A percentile compares a stretch with the other conserved stretches of the same genome.
Conservation (phyloP, 192 early-diverging fungal genomes). For the Spizellomyces punctatus region DNA sequence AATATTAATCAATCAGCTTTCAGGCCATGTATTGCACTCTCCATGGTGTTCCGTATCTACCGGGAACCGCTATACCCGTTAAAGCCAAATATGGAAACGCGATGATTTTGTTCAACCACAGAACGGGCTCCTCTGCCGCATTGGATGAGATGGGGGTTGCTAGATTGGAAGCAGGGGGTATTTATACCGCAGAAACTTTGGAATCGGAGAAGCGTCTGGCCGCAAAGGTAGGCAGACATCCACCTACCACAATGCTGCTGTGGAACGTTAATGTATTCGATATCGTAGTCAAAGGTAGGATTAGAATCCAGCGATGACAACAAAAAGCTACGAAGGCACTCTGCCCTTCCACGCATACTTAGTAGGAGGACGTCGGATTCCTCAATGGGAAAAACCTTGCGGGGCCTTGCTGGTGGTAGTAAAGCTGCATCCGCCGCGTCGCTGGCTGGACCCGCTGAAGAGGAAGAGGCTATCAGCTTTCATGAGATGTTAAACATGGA, state of each 20-base stretch:
- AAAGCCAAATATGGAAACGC: neutral
- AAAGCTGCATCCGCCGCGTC: neutral
- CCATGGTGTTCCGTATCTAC: constrained; percentile 13
- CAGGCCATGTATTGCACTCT: neutral
- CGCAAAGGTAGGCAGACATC: neutral
- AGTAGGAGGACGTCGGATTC: neutral
- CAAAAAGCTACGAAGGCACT: neutral
- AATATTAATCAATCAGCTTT: no score
- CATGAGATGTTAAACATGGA: neutral
- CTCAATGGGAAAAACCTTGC: neutral
- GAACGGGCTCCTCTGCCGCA: constrained; percentile 11
- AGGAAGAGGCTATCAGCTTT: neutral
- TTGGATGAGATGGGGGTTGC: constrained; percentile 15
- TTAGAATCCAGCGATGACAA: neutral
- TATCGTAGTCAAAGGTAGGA: neutral
- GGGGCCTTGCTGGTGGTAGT: neutral
- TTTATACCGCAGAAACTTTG: constrained; percentile 22
- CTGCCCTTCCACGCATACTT: neutral
- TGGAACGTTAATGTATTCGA: neutral
- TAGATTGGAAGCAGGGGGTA: constrained; percentile 26
- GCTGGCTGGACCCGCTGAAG: neutral
- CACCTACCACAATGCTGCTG: neutral
- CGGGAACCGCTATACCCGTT: constrained; percentile 16
- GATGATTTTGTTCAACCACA: constrained; percentile 25
- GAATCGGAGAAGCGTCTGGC: constrained; percentile 7